Percentiles rank a stretch among this genome's conserved stretches.
phyloP scores from a whole-genome alignment of 2,329 filamentous ascomycete genomes.

The Arachnomyces sp. region DNA sequence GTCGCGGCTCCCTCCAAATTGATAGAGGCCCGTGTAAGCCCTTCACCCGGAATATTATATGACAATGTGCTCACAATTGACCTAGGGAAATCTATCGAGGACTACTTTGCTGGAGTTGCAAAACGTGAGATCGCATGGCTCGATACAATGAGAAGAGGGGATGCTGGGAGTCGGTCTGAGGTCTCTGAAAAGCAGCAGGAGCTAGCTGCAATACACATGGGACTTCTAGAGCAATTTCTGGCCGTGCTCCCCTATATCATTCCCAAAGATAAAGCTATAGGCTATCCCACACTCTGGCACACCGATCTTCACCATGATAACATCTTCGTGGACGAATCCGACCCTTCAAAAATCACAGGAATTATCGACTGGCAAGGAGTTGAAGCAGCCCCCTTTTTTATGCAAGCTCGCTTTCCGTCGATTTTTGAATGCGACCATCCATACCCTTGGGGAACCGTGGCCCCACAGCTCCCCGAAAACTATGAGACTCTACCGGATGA shows the following conservation, averaged over 20 bases:
- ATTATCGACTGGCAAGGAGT: slow-evolving; percentile 22
- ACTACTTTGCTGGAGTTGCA: slow-evolving; percentile 14
- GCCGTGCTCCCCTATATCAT: slow-evolving; percentile 15
- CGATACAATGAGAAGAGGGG: slow-evolving; percentile 2
- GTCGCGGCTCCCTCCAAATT: slow-evolving; percentile 6
- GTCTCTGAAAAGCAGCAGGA: background rate
- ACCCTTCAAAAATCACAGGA: slow-evolving; percentile 18
- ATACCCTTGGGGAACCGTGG: slow-evolving; percentile 19
- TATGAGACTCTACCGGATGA: slow-evolving; percentile 14
- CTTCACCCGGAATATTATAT: background rate
- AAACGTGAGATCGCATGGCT: slow-evolving; percentile 15
- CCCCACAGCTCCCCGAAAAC: slow-evolving; percentile 18
- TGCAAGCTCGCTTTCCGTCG: slow-evolving; percentile 19
- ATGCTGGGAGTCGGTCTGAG: background rate
- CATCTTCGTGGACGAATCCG: slow-evolving; percentile 24
- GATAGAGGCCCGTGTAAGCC: slow-evolving; percentile 14
- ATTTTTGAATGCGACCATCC: slow-evolving; percentile 17
- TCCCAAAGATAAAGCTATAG: slow-evolving; percentile 6
- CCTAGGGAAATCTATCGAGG: slow-evolving; percentile 12
- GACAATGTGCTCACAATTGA: background rate
- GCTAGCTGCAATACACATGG: slow-evolving; percentile 10
- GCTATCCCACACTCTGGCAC: slow-evolving; percentile 10
- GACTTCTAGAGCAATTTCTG: slow-evolving; percentile 16
- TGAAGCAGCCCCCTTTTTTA: slow-evolving; percentile 19
- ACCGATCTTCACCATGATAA: slow-evolving; percentile 24